Evolutionary conservation across 176 grass and related monocot genomes (phyloP).

Genomic region (Cymbopogon citratus): DNA sequence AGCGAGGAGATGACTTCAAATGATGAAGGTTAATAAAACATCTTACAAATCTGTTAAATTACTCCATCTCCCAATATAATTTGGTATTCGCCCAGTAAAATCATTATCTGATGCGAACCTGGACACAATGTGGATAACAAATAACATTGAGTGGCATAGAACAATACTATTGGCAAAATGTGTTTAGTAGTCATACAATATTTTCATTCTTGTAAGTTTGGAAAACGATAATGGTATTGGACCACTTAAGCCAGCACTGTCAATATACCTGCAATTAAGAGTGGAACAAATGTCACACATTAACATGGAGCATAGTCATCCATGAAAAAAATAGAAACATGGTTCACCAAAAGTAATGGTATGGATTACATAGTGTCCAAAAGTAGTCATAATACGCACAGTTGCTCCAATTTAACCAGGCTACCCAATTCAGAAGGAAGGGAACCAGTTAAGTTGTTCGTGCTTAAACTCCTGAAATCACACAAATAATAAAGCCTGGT

Average conservation of each 20-base stretch:
- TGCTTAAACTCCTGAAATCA: constrained; percentile 36
- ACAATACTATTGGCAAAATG: background rate
- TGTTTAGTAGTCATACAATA: constrained; percentile 1
- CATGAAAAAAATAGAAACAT: background rate
- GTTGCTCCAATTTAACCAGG: constrained; percentile 37
- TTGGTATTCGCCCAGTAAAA: constrained; percentile 62
- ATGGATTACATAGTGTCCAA: background rate
- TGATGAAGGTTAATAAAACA: background rate
- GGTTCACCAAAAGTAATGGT: too few relatives aligned
- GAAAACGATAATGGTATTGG: constrained; percentile 50
- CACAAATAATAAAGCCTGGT: background rate
- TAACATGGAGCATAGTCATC: background rate
- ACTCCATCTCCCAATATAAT: constrained; percentile 53
- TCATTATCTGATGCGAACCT: constrained; percentile 61
- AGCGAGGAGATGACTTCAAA: background rate
- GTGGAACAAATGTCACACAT: background rate
- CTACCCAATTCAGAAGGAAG: constrained; percentile 62
- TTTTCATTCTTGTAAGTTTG: constrained; percentile 46
- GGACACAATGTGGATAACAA: background rate
- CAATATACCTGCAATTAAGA: constrained; percentile 50
- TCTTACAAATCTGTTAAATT: constrained; percentile 43
- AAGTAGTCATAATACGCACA: constrained; percentile 25
- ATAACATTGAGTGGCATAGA: background rate
- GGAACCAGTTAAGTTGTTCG: constrained; percentile 64
- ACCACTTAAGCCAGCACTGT: constrained; percentile 60